phyloP scores from a whole-genome alignment of 2,329 filamentous ascomycete genomes.

The Shiraia sp. region DNA sequence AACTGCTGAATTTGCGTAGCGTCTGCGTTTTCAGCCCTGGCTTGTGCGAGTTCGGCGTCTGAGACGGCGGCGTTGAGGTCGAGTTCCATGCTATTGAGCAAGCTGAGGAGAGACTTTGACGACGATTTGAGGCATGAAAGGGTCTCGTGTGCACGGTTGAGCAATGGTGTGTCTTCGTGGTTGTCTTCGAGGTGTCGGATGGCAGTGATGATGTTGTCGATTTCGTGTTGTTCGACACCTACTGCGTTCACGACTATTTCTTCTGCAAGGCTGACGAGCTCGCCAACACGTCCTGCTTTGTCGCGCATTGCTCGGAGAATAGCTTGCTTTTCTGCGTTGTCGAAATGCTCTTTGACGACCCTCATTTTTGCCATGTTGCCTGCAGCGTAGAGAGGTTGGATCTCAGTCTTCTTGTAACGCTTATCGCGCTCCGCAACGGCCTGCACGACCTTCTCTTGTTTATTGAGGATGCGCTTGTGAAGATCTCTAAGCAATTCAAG shows the following conservation, averaged over 20 bases:
- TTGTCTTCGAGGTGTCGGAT: constrained; percentile 44
- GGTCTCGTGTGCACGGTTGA: constrained; percentile 32
- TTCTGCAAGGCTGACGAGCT: constrained; percentile 56
- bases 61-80: constrained; percentile 57
- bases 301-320: constrained; percentile 54
- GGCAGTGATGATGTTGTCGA: constrained; percentile 53
- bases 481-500: constrained; percentile 47
- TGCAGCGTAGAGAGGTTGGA: constrained; percentile 55
- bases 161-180: constrained; percentile 21
- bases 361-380: constrained; percentile 58
- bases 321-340: constrained; percentile 56
- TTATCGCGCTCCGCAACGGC: constrained; percentile 58
- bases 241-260: constrained; percentile 56
- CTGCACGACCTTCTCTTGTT: constrained; percentile 54
- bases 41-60: constrained; percentile 58
- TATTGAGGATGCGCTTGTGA: constrained; percentile 53
- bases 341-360: constrained; percentile 49
- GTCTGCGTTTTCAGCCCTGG: constrained; percentile 50
- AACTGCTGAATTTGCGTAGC: constrained; percentile 44
- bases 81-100: constrained; percentile 54
- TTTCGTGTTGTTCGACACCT: constrained; percentile 55
- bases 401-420: constrained; percentile 58
- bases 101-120: constrained; percentile 46
- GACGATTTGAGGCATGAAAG: constrained; percentile 42
- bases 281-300: constrained; percentile 54